Conservation (phyloP, 1,284 basidiomycete genomes). For the Paramarasmius palmivorus region DNA sequence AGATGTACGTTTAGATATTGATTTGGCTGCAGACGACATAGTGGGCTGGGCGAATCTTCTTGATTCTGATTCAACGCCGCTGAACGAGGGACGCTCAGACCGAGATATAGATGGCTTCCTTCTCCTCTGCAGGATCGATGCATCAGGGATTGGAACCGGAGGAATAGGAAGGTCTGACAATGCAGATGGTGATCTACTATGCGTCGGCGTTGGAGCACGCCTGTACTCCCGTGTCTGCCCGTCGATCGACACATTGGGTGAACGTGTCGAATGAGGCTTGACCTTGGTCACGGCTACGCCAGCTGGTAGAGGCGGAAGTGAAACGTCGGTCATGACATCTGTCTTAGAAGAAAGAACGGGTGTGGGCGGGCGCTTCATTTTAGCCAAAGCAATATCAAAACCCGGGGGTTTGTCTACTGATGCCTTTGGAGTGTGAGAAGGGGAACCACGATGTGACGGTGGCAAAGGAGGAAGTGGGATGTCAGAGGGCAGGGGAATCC, state of each 20-base stretch:
- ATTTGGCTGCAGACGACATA: not conserved
- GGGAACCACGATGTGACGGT: not conserved
- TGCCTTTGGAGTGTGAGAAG: not conserved
- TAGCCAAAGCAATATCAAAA: not conserved
- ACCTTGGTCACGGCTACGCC: too few species aligned
- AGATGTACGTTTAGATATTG: too few species aligned
- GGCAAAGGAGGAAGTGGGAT: not conserved
- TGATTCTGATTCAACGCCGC: not conserved
- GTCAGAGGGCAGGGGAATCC: not conserved
- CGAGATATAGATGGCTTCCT: conserved; percentile 4
- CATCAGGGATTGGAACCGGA: not conserved
- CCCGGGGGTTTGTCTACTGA: not conserved
- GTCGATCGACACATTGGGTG: not conserved
- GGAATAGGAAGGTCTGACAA: not conserved
- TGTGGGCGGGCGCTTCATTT: not conserved
- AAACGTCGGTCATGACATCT: not conserved
- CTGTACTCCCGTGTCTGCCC: not conserved
- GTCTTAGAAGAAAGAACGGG: not conserved
- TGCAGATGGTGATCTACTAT: not conserved
- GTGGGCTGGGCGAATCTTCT: conserved; percentile 2
- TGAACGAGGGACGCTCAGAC: not conserved
- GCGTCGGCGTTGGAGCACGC: not conserved
- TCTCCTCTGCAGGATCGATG: not conserved
- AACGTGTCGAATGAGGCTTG: not conserved
- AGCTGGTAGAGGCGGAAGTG: not conserved